Evolutionary conservation across 208 protist genomes (phyloP).

Genomic region (Herpetomonas samuelpessoai): DNA sequence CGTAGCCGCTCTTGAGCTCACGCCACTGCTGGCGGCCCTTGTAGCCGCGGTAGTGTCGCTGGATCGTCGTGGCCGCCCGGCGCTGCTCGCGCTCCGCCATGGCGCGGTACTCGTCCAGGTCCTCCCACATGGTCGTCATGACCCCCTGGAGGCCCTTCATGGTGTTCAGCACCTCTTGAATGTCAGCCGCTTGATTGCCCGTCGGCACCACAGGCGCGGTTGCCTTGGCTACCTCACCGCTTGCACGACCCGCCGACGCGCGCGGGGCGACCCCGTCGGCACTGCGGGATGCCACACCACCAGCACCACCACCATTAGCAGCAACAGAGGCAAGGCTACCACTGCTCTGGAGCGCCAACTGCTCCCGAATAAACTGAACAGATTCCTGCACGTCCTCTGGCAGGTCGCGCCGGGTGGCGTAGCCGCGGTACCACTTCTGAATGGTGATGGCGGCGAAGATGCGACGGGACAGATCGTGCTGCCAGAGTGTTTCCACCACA

Average conservation of each 20-base stretch:
- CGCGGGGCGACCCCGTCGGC: not conserved
- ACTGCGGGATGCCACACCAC: slow-evolving; percentile 1
- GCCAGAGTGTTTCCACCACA: slow-evolving; percentile 71
- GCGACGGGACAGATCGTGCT: slow-evolving; percentile 51
- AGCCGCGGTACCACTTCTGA: slow-evolving; percentile 54
- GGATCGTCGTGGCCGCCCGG: slow-evolving; percentile 66
- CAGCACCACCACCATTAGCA: not conserved
- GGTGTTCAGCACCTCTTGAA: slow-evolving; percentile 40
- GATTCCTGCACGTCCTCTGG: slow-evolving; percentile 22
- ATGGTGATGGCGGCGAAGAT: slow-evolving; percentile 53
- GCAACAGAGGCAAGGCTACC: not conserved
- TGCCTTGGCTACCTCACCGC: not conserved
- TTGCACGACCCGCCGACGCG: not conserved
- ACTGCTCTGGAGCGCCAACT: slow-evolving; percentile 21
- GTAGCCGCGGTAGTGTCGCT: slow-evolving; percentile 75
- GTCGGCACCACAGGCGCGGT: slow-evolving; percentile 1
- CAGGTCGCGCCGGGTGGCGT: slow-evolving; percentile 44
- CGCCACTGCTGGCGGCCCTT: slow-evolving; percentile 45
- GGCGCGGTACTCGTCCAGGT: slow-evolving; percentile 57
- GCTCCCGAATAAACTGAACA: slow-evolving; percentile 39
- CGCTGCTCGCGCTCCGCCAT: slow-evolving; percentile 44
- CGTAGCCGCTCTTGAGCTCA: slow-evolving; percentile 32
- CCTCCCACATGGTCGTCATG: slow-evolving; percentile 60
- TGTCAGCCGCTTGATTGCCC: slow-evolving; percentile 14
- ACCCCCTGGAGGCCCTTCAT: slow-evolving; percentile 54